Conservation (phyloP, 1,284 basidiomycete species). For the Austroboletus niveus region DNA sequence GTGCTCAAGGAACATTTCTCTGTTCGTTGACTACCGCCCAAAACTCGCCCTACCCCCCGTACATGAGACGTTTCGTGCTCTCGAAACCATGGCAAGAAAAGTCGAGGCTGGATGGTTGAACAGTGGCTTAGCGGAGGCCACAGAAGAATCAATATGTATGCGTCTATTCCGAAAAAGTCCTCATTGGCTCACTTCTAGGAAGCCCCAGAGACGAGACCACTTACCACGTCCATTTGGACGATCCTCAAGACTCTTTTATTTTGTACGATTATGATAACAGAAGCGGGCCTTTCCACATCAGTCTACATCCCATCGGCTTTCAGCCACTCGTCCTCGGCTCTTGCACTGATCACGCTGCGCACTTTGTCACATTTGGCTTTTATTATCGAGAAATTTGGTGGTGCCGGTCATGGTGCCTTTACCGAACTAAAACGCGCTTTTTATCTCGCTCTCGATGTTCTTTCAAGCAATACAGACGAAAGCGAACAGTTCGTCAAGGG, state of each 20-base stretch:
- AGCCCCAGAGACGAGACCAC: conserved; percentile 44
- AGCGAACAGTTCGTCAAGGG: conserved; percentile 43
- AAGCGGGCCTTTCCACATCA: conserved; percentile 54
- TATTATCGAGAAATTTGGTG: conserved; percentile 71
- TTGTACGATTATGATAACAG: conserved; percentile 62
- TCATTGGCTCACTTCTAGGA: conserved; percentile 4
- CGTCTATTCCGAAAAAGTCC: neutral
- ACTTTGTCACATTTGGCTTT: conserved; percentile 65
- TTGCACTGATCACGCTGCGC: conserved; percentile 50
- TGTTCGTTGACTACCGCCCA: conserved; percentile 48
- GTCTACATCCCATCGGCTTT: conserved; percentile 45
- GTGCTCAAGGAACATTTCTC: conserved; percentile 44
- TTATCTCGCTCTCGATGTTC: conserved; percentile 68
- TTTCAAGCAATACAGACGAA: conserved; percentile 46
- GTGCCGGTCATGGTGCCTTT: conserved; percentile 53
- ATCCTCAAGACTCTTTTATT: conserved; percentile 71
- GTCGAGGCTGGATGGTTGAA: conserved; percentile 56
- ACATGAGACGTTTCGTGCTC: conserved; percentile 39
- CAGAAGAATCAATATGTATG: conserved; percentile 40
- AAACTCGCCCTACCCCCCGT: conserved; percentile 45
- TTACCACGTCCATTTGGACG: conserved; percentile 53
- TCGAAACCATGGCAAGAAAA: conserved; percentile 38
- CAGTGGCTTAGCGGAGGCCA: conserved; percentile 40
- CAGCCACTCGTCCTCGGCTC: conserved; percentile 38
- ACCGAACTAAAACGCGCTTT: conserved; percentile 66